A percentile compares a stretch with the other conserved stretches of the same genome.
phyloP scores from a whole-genome alignment of 2,329 filamentous ascomycete species.

The Fusarium oxysporum region DNA sequence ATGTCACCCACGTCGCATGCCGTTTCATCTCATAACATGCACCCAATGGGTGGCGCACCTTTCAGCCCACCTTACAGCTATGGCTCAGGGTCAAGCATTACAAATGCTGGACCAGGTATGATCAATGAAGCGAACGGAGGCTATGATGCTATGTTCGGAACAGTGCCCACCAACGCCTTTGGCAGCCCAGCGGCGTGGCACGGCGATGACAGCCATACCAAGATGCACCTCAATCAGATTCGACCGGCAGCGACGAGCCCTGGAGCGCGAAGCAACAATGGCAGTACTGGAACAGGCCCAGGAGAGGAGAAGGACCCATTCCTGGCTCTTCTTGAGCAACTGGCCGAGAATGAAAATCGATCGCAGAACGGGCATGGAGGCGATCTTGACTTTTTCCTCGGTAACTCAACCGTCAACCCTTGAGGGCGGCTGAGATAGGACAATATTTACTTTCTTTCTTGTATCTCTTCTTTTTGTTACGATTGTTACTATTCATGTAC shows the following conservation, averaged over 20 bases:
- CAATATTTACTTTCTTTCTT: background rate
- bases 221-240: slow-evolving; percentile 36
- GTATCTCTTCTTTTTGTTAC: background rate
- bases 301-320: slow-evolving; percentile 84
- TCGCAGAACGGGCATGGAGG: slow-evolving; percentile 71
- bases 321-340: slow-evolving; percentile 80
- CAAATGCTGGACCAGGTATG: slow-evolving; percentile 43
- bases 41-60: slow-evolving; percentile 47
- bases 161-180: slow-evolving; percentile 64
- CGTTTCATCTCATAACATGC: slow-evolving; percentile 44
- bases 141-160: slow-evolving; percentile 72
- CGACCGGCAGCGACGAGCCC: slow-evolving; percentile 52
- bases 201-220: slow-evolving; percentile 50
- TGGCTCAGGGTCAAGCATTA: slow-evolving; percentile 47
- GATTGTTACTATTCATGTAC: background rate
- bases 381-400: slow-evolving; percentile 83
- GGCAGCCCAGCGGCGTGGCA: slow-evolving; percentile 65
- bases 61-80: slow-evolving; percentile 60
- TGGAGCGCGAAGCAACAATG: slow-evolving; percentile 61
- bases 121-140: slow-evolving; percentile 50
- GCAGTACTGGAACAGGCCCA: slow-evolving; percentile 60
- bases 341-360: slow-evolving; percentile 81
- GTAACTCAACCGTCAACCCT: slow-evolving; percentile 37
- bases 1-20: slow-evolving; percentile 40
- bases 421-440: slow-evolving; percentile 2